A percentile compares a stretch with the other conserved stretches of the same genome.
phyloP scores from a whole-genome alignment of 2,329 filamentous ascomycete genomes.

The Aspergillus candidus region DNA sequence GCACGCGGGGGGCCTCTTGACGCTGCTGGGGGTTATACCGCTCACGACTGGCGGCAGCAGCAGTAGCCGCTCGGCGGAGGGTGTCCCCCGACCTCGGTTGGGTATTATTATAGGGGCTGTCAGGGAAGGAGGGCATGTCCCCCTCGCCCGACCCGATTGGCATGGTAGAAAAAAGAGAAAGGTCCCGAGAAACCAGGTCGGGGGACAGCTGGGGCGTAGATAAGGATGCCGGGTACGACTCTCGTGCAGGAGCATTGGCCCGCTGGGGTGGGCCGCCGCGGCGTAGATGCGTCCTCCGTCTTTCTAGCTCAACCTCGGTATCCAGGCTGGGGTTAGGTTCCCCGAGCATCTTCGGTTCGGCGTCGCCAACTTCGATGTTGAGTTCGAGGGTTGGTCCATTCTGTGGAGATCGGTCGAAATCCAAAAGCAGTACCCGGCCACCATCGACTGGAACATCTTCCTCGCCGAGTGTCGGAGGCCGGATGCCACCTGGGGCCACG shows the following conservation, averaged over 20 bases:
- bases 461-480: constrained; percentile 57
- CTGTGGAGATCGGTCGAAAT: constrained; percentile 60
- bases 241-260: constrained; percentile 16
- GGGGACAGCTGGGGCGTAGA: constrained; percentile 11
- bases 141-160: constrained; percentile 16
- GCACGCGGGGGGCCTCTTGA: constrained; percentile 36
- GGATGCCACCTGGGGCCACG: constrained; percentile 63
- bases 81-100: constrained; percentile 65
- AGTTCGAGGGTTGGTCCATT: constrained; percentile 55
- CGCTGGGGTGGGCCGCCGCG: constrained; percentile 44
- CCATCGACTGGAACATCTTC: constrained; percentile 74
- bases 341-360: constrained; percentile 61
- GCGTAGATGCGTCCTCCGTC: constrained; percentile 64
- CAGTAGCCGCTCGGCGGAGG: constrained; percentile 63
- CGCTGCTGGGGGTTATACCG: constrained; percentile 52
- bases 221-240: constrained; percentile 20
- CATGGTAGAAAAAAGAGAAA: constrained; percentile 21
- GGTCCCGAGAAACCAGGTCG: constrained; percentile 19
- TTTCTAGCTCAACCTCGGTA: constrained; percentile 71
- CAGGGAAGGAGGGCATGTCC: constrained; percentile 53
- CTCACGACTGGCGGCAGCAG: constrained; percentile 66
- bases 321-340: constrained; percentile 70
- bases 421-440: constrained; percentile 64
- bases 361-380: constrained; percentile 68
- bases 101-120: constrained; percentile 66